These are phyloP conservation scores for Plasmodium chabaudi DNA, from an alignment of 169 alveolate genomes.

Conservation along the genomic window DNA sequence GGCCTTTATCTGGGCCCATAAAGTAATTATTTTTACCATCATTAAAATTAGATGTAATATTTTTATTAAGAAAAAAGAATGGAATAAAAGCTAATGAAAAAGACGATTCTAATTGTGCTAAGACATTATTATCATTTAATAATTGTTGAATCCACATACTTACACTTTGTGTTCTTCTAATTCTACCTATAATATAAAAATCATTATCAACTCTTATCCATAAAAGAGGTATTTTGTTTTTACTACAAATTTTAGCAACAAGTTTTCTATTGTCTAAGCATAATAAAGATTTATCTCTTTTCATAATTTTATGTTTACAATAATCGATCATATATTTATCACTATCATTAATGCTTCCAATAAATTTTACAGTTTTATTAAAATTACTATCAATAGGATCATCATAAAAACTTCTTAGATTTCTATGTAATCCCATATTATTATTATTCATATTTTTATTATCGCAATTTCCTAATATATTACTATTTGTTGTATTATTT, in stretches of 20 bases:
- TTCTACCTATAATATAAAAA: slow-evolving; percentile 83
- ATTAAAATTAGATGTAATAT: not conserved
- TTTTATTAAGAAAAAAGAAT: slow-evolving; percentile 55
- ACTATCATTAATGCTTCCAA: slow-evolving; percentile 78
- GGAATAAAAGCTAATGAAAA: slow-evolving; percentile 75
- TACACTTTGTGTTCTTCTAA: slow-evolving; percentile 85
- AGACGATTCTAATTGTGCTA: slow-evolving; percentile 87
- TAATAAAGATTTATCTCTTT: slow-evolving; percentile 76
- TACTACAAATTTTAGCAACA: slow-evolving; percentile 90
- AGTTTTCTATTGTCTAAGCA: slow-evolving; percentile 87
- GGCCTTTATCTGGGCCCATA: not conserved
- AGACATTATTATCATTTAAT: slow-evolving; percentile 84
- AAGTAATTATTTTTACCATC: slow-evolving; percentile 6
- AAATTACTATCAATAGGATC: slow-evolving; percentile 6
- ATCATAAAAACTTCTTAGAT: too few species aligned
- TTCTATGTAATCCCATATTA: too few species aligned
- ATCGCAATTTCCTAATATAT: slow-evolving; percentile 2
- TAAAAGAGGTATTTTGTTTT: slow-evolving; percentile 86
- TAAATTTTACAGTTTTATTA: slow-evolving; percentile 73
- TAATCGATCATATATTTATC: slow-evolving; percentile 79
- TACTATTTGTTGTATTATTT: not conserved
- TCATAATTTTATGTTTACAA: slow-evolving; percentile 77
- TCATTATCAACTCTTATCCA: slow-evolving; percentile 89
- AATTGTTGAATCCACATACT: slow-evolving; percentile 93
- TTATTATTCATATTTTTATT: slow-evolving; percentile 15